Evolutionary conservation across 1,284 basidiomycete genomes (phyloP), one percentile per base, ranked within the genome.

Genomic region (Cutaneotrichosporon sp.): DNA sequence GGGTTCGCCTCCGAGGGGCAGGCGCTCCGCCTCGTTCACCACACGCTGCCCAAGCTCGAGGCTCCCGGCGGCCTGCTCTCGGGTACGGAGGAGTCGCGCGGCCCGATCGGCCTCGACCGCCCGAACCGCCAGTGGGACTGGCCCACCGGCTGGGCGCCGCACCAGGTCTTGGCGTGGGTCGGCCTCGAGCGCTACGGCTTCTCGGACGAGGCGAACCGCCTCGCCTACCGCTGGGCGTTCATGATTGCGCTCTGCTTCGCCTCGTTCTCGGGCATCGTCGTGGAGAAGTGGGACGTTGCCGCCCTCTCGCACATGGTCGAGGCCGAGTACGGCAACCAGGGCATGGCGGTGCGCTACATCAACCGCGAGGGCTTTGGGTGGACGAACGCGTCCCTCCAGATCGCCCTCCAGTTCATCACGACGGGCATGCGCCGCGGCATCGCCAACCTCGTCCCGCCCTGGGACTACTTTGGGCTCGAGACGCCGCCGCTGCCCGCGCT

Each of bases 161-260:
- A 97, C 79, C 93, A 95, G 77, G 94, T 95, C 74, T 93, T 97
- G 87, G 84, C 91, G 16, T 99, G 95, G 95, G 93, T 97, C 59
- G 95, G 95, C 52, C 83, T 99, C 25, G 92, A 97, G 73, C 88
- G 94, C 56, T 99, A 99, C 75, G 95, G 95, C 3, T 97, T 94
- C 77, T 82, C 92, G 4, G 91, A 95, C 68, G 94, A 97, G 66
- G 92, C 95, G 0, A 90, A 95, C 66, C 85, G 97, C 46, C 82
- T 98, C 54, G 90, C 95, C 0, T 99, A 99, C 81, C 84, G 95
- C 60, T 99, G 92, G 88, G 84, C 97, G 20, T 98, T 97, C 83
- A 97, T 99, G 93, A 76, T 81, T 72, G 81, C 80, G 10, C 68
- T 76, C 9, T 79, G 77, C 1, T 82, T 81, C 56, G 91, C 94